Conservation (phyloP, 2,329 filamentous ascomycete genomes). For the Didymella segeticola region DNA sequence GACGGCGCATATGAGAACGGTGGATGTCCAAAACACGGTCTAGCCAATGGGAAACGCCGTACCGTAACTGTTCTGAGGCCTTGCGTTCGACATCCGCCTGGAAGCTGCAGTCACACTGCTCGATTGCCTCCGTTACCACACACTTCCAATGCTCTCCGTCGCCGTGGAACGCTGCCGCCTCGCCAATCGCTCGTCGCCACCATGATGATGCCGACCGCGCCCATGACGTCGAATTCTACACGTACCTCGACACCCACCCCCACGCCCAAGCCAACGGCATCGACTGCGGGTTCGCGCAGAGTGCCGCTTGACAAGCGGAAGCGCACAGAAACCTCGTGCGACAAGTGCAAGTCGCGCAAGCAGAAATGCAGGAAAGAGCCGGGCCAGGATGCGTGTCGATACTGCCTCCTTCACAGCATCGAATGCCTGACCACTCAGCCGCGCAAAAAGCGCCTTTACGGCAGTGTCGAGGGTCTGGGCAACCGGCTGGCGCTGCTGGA, state of each 20-base stretch:
- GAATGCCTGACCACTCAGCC: slow-evolving; percentile 54
- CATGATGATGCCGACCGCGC: slow-evolving; percentile 13
- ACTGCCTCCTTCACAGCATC: slow-evolving; percentile 52
- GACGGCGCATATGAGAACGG: not conserved
- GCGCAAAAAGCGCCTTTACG: slow-evolving; percentile 55
- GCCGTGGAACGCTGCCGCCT: slow-evolving; percentile 11
- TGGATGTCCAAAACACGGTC: slow-evolving; percentile 13
- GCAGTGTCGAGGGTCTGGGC: slow-evolving; percentile 52
- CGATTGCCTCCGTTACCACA: not conserved
- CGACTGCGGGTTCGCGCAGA: slow-evolving; percentile 33
- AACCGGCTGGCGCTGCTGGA: slow-evolving; percentile 52
- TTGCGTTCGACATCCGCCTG: slow-evolving; percentile 8
- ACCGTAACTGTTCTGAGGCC: slow-evolving; percentile 3
- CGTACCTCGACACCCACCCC: not conserved
- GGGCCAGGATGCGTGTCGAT: slow-evolving; percentile 50
- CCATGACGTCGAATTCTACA: slow-evolving; percentile 1
- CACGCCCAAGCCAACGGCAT: slow-evolving; percentile 1
- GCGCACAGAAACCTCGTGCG: slow-evolving; percentile 55
- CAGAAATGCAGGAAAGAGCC: slow-evolving; percentile 54
- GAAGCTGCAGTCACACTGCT: slow-evolving; percentile 8
- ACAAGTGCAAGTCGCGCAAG: slow-evolving; percentile 57
- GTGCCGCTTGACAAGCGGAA: slow-evolving; percentile 55
- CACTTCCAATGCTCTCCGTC: slow-evolving; percentile 16
- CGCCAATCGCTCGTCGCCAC: slow-evolving; percentile 16
- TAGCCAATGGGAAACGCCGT: slow-evolving; percentile 14